Base-by-base conservation (phyloP, 225 moss, liverwort and hornwort species). In the Thuidium tamariscinum region DNA sequence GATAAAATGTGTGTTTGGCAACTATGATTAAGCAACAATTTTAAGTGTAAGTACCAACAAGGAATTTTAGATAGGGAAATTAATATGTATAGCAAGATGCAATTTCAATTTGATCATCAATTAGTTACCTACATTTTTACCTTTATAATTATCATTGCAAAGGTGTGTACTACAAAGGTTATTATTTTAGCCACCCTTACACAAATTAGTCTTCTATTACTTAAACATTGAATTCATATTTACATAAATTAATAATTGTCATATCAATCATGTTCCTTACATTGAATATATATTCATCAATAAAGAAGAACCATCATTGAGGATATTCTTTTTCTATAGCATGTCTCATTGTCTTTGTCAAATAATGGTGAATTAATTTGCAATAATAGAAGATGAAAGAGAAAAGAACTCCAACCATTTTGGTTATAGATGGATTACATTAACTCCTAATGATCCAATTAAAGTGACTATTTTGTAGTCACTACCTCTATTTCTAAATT, bases 281-380 rank as follows among this genome's bases (percentile, higher is more conserved):
- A 55, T 26, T 54, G 54, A n/a, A 55, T 55, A 3, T 52, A 25
- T 11, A 26, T 55, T 22, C n/a, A 25, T 55, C 3, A 11, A 36
- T 5, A 0, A 55, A 77, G 32, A 13, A 54, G 0, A 52, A 51
- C 3, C 13, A 74, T 74, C 51, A 22, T 51, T 12, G 34, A 51
- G 1, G 5, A 0, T 34, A 13, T 51, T 74, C 0, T 13, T 74
- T 55, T 41, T 17, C 1, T 2, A 41, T 1, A 39, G 0, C 8
- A 7, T 41, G 12, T 39, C 5, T 57, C 39, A 56, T 27, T 56
- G 11, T 39, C 26, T n/a, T n/a, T n/a, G n/a, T n/a, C 11, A 26
- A 54, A 77, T 22, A 20, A 56, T 57, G 29, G 29, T 56, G 29
- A 29, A 41, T 26, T 78, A 8, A 8, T 27, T 11, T 78, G 12